These are phyloP conservation scores for Fulvia fulva DNA, from an alignment of 2,329 filamentous ascomycete genomes.

Conservation along the genomic window DNA sequence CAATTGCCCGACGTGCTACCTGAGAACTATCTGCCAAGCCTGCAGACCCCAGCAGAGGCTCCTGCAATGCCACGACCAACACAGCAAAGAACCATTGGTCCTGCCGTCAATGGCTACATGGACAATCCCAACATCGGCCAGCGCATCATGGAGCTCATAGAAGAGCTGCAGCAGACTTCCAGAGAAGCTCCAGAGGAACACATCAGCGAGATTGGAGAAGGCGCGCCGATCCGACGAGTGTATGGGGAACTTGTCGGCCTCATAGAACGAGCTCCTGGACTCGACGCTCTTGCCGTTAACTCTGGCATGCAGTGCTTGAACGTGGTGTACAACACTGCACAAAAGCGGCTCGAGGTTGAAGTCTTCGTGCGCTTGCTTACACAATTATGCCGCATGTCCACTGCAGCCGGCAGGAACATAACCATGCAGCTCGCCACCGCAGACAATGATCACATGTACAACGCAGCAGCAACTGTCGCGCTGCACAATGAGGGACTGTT, in stretches of 20 bases:
- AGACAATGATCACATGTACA: constrained; percentile 60
- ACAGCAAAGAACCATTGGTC: constrained; percentile 45
- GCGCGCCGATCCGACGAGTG: constrained; percentile 53
- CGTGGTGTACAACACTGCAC: constrained; percentile 53
- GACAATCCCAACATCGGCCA: constrained; percentile 53
- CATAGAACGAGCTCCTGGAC: constrained; percentile 52
- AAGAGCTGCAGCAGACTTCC: constrained; percentile 54
- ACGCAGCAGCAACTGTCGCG: constrained; percentile 57
- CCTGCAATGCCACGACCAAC: constrained; percentile 58
- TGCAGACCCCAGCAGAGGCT: constrained; percentile 60
- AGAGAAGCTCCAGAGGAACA: constrained; percentile 56
- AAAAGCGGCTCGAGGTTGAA: constrained; percentile 58
- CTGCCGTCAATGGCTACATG: constrained; percentile 58
- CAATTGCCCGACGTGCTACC: constrained; percentile 61
- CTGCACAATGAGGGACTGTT: constrained; percentile 58
- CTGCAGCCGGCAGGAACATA: constrained; percentile 52
- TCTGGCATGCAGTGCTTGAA: constrained; percentile 46
- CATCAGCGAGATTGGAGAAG: constrained; percentile 54
- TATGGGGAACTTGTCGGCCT: constrained; percentile 55
- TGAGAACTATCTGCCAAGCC: constrained; percentile 59
- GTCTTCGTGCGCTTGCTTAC: constrained; percentile 59
- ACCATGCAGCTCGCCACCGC: constrained; percentile 48
- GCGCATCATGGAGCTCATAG: constrained; percentile 51
- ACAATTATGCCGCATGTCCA: constrained; percentile 60
- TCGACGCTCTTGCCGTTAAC: constrained; percentile 53